Evolutionary conservation across 2,329 filamentous ascomycete species (phyloP).

Genomic region (Ophiocordyceps sinensis): DNA sequence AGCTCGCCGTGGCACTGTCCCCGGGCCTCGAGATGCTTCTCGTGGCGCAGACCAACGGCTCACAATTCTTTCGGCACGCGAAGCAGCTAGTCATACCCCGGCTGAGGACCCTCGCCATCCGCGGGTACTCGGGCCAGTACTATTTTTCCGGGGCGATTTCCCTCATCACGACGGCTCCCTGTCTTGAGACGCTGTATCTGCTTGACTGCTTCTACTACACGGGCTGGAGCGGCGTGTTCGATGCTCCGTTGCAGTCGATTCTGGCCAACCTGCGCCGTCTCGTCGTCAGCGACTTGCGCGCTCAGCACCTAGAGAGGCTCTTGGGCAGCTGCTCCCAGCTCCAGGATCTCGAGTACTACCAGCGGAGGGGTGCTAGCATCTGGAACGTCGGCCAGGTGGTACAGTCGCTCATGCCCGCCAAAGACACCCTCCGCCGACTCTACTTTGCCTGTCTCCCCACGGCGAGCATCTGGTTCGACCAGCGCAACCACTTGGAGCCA

Average conservation of each 20-base stretch:
- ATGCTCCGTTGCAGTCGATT: neutral
- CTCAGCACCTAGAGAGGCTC: neutral
- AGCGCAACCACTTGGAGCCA: neutral
- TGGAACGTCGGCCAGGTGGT: neutral
- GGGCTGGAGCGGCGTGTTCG: neutral
- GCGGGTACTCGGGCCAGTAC: neutral
- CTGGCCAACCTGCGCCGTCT: neutral
- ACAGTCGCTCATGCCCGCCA: neutral
- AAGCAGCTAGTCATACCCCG: neutral
- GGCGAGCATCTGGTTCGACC: neutral
- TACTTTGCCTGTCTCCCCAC: neutral
- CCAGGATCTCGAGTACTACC: neutral
- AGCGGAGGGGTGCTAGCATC: neutral
- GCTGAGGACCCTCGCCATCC: neutral
- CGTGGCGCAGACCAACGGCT: neutral
- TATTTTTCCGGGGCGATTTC: neutral
- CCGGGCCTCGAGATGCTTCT: neutral
- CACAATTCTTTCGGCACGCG: neutral
- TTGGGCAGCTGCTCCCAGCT: neutral
- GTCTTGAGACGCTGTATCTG: neutral
- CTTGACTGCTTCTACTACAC: neutral
- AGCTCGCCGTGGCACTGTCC: neutral
- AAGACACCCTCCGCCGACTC: neutral
- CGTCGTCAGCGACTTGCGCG: neutral
- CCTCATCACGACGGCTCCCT: neutral